phyloP scores from a whole-genome alignment of 768 basidiomycete species.

The Daedaleopsis nitida region DNA sequence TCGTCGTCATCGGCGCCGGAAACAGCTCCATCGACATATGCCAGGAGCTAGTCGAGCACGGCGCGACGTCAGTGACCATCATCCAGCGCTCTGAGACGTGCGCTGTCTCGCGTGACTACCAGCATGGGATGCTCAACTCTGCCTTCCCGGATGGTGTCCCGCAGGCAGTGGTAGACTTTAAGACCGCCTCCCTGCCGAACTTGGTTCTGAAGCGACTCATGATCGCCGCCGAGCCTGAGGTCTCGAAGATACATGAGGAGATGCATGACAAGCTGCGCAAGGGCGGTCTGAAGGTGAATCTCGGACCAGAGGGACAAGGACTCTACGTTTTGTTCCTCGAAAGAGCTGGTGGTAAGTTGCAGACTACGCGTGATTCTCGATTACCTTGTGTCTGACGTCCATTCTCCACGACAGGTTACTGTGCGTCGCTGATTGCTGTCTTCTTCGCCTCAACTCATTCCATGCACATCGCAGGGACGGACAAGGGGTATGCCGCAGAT shows the following conservation, averaged over 20 bases:
- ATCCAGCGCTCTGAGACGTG: conserved; percentile 43
- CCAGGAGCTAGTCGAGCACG: conserved; percentile 37
- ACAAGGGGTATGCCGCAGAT: conserved; percentile 42
- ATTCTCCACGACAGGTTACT: conserved; percentile 7
- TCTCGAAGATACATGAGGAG: conserved; percentile 29
- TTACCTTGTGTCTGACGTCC: neutral
- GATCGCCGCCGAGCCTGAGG: conserved; percentile 10
- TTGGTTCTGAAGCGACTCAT: conserved; percentile 2
- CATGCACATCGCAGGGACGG: conserved; percentile 12
- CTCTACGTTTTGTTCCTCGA: conserved; percentile 31
- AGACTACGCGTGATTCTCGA: neutral
- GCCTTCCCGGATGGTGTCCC: conserved; percentile 31
- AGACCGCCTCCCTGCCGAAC: conserved; percentile 36
- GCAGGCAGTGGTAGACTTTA: conserved; percentile 38
- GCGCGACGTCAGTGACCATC: conserved; percentile 40
- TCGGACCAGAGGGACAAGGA: conserved; percentile 41
- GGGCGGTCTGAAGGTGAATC: conserved; percentile 40
- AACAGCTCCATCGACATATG: conserved; percentile 40
- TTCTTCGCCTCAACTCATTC: neutral
- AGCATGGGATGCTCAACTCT: neutral
- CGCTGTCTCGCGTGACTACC: conserved; percentile 27
- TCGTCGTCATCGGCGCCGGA: conserved; percentile 64
- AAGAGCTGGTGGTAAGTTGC: conserved; percentile 37
- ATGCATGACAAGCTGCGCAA: conserved; percentile 38
- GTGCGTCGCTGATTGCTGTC: conserved; percentile 6